A percentile compares a stretch with the other conserved stretches of the same genome.
These are phyloP conservation scores for barley (Hordeum vulgare) DNA, from an alignment of 176 grass and related monocot species.

Conservation along the genomic window MorexV3_pseudomolecules_assembly NC_058522.1:543615761-543616260, in stretches of 20 bases:
- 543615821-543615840: too few relatives aligned
- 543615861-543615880: not conserved
- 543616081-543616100: not conserved
- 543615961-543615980: conserved; percentile 38
- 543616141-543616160: not conserved
- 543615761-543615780: too few relatives aligned
- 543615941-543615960: conserved; percentile 60
- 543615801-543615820: too few relatives aligned
- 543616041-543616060: not conserved
- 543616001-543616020: not conserved
- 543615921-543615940: conserved; percentile 21
- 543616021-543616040: not conserved
- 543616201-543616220: not conserved
- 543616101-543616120: not conserved
- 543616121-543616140: not conserved
- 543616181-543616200: not conserved
- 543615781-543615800: too few relatives aligned
- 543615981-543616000: conserved; percentile 57
- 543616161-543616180: not conserved
- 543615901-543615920: not conserved
- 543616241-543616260: conserved; percentile 48
- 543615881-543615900: too few relatives aligned
- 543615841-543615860: too few relatives aligned
- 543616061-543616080: too few relatives aligned
- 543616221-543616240: conserved; percentile 43